Evolutionary conservation across 768 basidiomycete species (phyloP), one percentile per base, ranked within the genome.

Genomic region (Mycena kentingensis): DNA sequence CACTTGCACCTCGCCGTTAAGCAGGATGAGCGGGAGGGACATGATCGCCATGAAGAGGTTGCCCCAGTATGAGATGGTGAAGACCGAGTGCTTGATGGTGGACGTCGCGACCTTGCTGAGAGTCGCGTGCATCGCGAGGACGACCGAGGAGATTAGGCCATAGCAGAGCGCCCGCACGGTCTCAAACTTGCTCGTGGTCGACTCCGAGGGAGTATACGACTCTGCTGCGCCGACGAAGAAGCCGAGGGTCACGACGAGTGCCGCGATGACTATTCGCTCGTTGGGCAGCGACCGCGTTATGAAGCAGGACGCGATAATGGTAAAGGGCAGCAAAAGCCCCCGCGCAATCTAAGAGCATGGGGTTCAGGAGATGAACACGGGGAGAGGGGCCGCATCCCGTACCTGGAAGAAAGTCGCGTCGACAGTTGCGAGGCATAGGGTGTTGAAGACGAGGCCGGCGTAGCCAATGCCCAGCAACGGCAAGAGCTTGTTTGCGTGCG

Each of bases 311-410:
- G 84, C 74, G 44, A 76, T 47, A 51, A 84, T 81, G 3, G 84
- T 85, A 46, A 81, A 70, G 2, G 84, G 84, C 2, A 85, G 72
- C 12, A 83, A 77, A 26, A 85, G 71, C 3, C 83, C 83, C 42
- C 83, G 72, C 0, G 84, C 84, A 56, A 85, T 81, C 77, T 84
- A 26, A 37, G 29, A 42, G 13, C n/a, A 46, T 41, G n/a, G 15
- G 31, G 22, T 5, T 28, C 19, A 29, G 10, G 5, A n/a, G 27
- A 19, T 13, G 5, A 46, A 32, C 8, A 32, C 28, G 25, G 26
- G 32, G 24, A 43, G 27, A 25, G 24, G 25, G n/a, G n/a, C n/a
- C n/a, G n/a, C n/a, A n/a, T n/a, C n/a, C n/a, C 39, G 27, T 42
- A 78, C 79, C 67, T 80, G 80, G 64, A 80, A 82, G 65, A 77